Conservation (phyloP, 495 filamentous ascomycete genomes). For the Aspergillus affinis region DNA sequence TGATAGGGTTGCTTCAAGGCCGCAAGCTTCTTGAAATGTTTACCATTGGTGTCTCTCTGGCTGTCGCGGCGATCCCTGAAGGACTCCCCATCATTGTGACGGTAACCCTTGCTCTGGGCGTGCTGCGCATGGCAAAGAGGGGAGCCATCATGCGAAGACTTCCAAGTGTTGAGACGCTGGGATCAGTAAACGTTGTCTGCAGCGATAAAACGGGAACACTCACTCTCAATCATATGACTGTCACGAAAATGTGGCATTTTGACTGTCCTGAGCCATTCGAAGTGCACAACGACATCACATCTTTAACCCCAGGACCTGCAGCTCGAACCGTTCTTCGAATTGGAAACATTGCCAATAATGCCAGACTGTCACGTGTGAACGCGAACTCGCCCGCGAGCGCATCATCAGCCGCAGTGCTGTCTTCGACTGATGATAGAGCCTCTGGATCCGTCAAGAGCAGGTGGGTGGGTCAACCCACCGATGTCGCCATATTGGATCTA, state of each 20-base stretch:
- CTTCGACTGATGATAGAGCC: slow-evolving; percentile 67
- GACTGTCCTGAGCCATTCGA: slow-evolving; percentile 69
- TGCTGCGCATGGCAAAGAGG: slow-evolving; percentile 89
- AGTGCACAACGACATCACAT: slow-evolving; percentile 67
- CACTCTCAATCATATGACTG: slow-evolving; percentile 98
- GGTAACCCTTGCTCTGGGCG: slow-evolving; percentile 90
- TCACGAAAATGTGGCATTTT: slow-evolving; percentile 94
- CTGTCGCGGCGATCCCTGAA: slow-evolving; percentile 96
- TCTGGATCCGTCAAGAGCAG: slow-evolving; percentile 68
- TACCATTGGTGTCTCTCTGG: slow-evolving; percentile 94
- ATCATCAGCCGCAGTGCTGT: slow-evolving; percentile 72
- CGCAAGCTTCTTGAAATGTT: slow-evolving; percentile 92
- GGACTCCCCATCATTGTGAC: slow-evolving; percentile 98
- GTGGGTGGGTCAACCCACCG: slow-evolving; percentile 96
- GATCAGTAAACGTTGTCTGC: slow-evolving; percentile 96
- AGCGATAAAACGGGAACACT: slow-evolving; percentile 97
- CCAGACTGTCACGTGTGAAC: slow-evolving; percentile 64
- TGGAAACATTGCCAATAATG: slow-evolving; percentile 96
- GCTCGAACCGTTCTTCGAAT: slow-evolving; percentile 79
- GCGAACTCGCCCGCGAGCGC: slow-evolving; percentile 62
- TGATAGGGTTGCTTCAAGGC: slow-evolving; percentile 85
- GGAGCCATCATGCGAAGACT: slow-evolving; percentile 93
- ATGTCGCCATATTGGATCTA: slow-evolving; percentile 91
- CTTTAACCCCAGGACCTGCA: slow-evolving; percentile 64
- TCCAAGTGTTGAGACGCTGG: slow-evolving; percentile 96